Conservation (phyloP, 2,329 filamentous ascomycete genomes). For the Talaromyces funiculosus region DNA sequence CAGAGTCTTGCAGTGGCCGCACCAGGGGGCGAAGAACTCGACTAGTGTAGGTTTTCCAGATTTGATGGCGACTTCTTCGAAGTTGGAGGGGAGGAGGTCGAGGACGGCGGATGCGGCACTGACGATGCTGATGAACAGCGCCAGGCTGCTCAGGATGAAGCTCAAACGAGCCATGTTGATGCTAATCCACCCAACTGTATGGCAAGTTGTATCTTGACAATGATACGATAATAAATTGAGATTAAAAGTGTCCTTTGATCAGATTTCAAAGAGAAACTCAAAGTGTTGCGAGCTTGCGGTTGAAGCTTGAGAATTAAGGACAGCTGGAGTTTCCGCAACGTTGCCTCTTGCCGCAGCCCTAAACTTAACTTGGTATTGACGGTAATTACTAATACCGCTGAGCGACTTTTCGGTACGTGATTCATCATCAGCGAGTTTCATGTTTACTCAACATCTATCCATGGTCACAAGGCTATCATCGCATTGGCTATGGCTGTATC, state of each 20-base stretch:
- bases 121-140: conserved; percentile 51
- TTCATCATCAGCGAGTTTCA: background rate
- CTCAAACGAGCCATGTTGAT: conserved; percentile 39
- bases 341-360: conserved; percentile 6
- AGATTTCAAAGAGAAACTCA: background rate
- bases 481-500: conserved; percentile 3
- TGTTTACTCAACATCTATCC: background rate
- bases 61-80: conserved; percentile 81
- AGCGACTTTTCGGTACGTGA: background rate
- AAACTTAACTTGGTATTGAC: background rate
- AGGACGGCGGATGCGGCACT: conserved; percentile 64
- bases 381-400: conserved; percentile 2
- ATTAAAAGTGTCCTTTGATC: background rate
- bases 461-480: background rate
- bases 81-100: conserved; percentile 84
- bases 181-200: background rate
- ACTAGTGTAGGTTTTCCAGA: conserved; percentile 93
- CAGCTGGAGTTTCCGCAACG: conserved; percentile 12
- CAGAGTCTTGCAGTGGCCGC: conserved; percentile 97
- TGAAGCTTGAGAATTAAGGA: background rate
- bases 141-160: conserved; percentile 43
- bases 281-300: background rate
- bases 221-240: background rate
- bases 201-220: background rate
- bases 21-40: conserved; percentile 98